Evolutionary conservation across 257 asterid genomes (phyloP), one percentile per base, ranked within the genome.

Genomic region (Petunia axillaris): DNA sequence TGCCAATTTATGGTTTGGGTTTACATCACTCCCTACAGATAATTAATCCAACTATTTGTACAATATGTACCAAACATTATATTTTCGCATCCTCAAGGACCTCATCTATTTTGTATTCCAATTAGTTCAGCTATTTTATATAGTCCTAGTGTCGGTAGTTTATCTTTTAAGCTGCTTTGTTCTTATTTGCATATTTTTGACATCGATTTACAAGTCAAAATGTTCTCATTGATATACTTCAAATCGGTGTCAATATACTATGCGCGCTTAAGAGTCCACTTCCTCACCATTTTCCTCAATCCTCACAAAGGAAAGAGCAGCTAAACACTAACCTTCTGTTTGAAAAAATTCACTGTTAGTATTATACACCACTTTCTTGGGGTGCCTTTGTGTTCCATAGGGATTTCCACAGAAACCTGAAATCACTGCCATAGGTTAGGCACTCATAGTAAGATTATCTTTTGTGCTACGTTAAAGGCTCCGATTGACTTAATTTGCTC

Each of bases 141-240:
- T 5, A 64, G 43, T 40, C 38, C 73, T 65, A 65, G 73, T 37
- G 15, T 10, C 46, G 37, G 48, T 38, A 13, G 71, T 37, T 38
- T 64, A 64, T 64, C 8, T 64, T 64, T 41, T 68, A 44, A n/a
- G 57, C 15, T 43, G 75, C 16, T 67, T 43, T n/a, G 38, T 44
- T 67, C 13, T 41, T 67, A n/a, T 67, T 43, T 43, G 9, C 75
- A 43, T 43, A 7, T 67, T n/a, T 52, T 3, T n/a, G 8, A 4
- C 4, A 8, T 46, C n/a, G 16, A 11, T 16, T n/a, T 68, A 43
- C n/a, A 68, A 43, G 57, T 16, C 40, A 46, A 63, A 25, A 43
- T 67, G 76, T 41, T 43, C 46, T 70, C 58, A 46, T 70, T 40
- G 40, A 46, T 70, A 70, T 70, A 46, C 70, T 10, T 38, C 10